Evolutionary conservation across 148 eudicot species (phyloP).

Genomic region (Rhododendron williamsianum): DNA sequence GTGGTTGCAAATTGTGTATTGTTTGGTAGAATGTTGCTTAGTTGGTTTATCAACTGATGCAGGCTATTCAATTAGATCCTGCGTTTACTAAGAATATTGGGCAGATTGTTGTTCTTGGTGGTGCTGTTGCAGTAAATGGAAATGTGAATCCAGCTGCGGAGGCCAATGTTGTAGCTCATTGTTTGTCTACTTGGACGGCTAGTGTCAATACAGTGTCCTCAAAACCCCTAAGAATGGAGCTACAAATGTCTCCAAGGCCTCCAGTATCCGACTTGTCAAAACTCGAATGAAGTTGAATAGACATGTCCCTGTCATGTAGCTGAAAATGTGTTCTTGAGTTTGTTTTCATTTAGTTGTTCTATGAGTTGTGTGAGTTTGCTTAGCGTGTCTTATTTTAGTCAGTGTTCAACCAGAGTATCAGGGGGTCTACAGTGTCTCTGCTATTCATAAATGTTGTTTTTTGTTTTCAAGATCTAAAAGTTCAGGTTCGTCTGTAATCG

Average conservation of each 20-base stretch:
- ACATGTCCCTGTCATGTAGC: background rate
- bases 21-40: background rate
- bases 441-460: background rate
- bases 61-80: constrained; percentile 79
- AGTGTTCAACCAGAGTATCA: background rate
- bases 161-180: constrained; percentile 64
- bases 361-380: background rate
- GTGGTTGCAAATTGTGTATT: constrained; percentile 17
- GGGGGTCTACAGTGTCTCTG: background rate
- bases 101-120: constrained; percentile 81
- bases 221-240: background rate
- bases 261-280: background rate
- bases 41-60: constrained; percentile 12
- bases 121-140: constrained; percentile 91
- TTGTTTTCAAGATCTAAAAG: constrained; percentile 3
- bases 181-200: background rate
- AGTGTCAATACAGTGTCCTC: background rate
- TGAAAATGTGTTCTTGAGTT: background rate
- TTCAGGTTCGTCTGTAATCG: background rate
- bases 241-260: background rate
- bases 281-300: background rate
- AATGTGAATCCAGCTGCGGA: constrained; percentile 96
- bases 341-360: background rate
- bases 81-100: constrained; percentile 58
- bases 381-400: background rate